Conservation (phyloP, 1,284 basidiomycete species). For the Apiotrichum veenhuisii region DNA sequence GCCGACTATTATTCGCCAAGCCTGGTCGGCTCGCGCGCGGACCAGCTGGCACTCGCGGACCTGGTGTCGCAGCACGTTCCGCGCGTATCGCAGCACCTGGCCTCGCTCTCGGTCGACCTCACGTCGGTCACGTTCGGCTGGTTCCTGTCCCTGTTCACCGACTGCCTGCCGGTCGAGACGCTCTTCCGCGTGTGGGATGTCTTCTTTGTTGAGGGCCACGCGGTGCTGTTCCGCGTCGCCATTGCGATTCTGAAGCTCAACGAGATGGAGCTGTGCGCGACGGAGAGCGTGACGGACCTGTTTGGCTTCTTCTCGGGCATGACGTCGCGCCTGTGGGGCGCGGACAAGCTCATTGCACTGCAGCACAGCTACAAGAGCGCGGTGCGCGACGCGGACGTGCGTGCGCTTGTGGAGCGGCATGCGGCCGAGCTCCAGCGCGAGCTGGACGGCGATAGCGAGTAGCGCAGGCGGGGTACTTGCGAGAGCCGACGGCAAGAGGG, state of each 20-base stretch:
- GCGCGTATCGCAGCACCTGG: constrained; percentile 69
- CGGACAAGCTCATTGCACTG: constrained; percentile 75
- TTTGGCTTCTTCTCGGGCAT: constrained; percentile 81
- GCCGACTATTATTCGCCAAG: constrained; percentile 79
- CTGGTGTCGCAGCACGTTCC: constrained; percentile 76
- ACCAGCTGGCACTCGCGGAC: constrained; percentile 84
- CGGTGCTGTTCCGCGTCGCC: constrained; percentile 86
- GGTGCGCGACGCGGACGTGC: constrained; percentile 61
- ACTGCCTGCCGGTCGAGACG: constrained; percentile 92
- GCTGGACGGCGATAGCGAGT: constrained; percentile 11
- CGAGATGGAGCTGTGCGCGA: constrained; percentile 74
- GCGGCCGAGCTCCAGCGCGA: constrained; percentile 36
- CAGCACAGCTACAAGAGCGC: constrained; percentile 41
- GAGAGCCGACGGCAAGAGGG: no score
- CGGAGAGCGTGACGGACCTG: constrained; percentile 76
- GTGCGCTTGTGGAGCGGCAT: constrained; percentile 61
- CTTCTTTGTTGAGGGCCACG: constrained; percentile 89
- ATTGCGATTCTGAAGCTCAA: constrained; percentile 79
- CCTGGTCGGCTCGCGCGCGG: constrained; percentile 82
- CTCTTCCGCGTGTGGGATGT: constrained; percentile 90
- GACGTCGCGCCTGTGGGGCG: constrained; percentile 86
- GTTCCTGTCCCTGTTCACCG: constrained; percentile 95
- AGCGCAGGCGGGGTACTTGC: no score
- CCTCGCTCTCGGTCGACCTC: constrained; percentile 78
- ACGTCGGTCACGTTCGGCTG: constrained; percentile 95